Conservation (phyloP, 176 grass and related monocot species). For the Thalia dealbata region DNA sequence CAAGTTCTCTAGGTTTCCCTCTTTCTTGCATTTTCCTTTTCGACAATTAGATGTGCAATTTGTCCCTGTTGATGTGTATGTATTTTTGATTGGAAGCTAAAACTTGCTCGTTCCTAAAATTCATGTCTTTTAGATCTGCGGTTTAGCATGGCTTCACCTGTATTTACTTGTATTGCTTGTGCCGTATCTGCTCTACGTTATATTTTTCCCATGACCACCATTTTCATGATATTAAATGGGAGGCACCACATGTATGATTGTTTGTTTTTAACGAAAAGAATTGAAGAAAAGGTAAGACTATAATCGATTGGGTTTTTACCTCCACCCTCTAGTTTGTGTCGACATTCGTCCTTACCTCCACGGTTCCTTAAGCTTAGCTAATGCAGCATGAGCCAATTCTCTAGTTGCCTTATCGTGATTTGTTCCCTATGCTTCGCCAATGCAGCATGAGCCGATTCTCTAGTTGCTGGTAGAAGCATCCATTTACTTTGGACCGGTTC, state of each 20-base stretch:
- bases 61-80: too few relatives aligned
- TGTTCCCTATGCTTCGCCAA: neutral
- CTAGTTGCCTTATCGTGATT: too few relatives aligned
- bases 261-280: neutral
- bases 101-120: too few relatives aligned
- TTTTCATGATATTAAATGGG: too few relatives aligned
- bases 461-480: neutral
- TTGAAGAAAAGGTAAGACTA: neutral
- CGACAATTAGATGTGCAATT: too few relatives aligned
- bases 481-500: neutral
- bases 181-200: too few relatives aligned
- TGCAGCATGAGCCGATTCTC: neutral
- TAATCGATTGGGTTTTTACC: neutral
- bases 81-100: too few relatives aligned
- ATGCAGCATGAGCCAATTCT: neutral
- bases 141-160: too few relatives aligned
- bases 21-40: too few relatives aligned
- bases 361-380: neutral
- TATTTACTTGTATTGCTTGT: too few relatives aligned
- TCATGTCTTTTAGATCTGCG: too few relatives aligned
- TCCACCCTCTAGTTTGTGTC: neutral
- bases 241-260: neutral
- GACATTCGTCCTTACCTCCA: neutral
- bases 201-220: too few relatives aligned
- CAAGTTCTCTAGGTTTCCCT: neutral